phyloP scores from a whole-genome alignment of 352 stramenopile species.

The Pythium scleroteichum region DNA sequence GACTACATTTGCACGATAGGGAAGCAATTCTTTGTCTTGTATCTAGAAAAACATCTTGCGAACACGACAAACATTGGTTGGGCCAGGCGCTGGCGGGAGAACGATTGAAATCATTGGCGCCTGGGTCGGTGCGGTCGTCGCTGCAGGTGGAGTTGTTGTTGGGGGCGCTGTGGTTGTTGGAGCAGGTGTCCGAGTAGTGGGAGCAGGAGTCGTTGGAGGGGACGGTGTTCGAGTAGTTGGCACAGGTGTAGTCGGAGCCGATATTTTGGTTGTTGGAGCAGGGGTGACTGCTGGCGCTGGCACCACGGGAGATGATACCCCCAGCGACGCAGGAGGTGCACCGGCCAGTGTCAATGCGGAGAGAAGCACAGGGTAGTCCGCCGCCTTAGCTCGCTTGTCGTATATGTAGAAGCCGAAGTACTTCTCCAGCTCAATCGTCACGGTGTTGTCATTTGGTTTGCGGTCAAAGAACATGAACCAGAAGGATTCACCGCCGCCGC shows the following conservation, averaged over 20 bases:
- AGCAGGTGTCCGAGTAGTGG: constrained; percentile 2
- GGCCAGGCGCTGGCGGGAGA: neutral
- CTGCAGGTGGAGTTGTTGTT: constrained; percentile 2
- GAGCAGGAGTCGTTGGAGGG: constrained; percentile 10
- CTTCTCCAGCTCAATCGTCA: constrained; percentile 52
- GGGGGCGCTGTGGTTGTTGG: constrained; percentile 5
- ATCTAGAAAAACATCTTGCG: constrained; percentile 22
- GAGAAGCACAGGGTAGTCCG: constrained; percentile 40
- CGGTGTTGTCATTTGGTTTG: constrained; percentile 45
- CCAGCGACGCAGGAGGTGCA: constrained; percentile 5
- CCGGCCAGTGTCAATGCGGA: constrained; percentile 9
- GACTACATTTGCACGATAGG: too few relatives aligned
- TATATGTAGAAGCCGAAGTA: constrained; percentile 80
- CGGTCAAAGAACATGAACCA: constrained; percentile 87
- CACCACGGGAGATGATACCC: too few relatives aligned
- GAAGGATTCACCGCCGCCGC: constrained; percentile 53
- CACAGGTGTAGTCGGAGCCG: neutral
- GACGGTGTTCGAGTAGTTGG: constrained; percentile 1
- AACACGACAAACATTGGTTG: constrained; percentile 20
- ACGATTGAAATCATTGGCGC: constrained; percentile 12
- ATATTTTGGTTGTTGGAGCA: neutral
- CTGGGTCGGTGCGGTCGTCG: constrained; percentile 12
- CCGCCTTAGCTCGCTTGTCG: constrained; percentile 36
- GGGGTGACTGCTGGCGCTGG: constrained; percentile 4
- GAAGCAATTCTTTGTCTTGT: too few relatives aligned